Conservation (phyloP, 164 flowering plant genomes). For the Berberis thunbergii region DNA sequence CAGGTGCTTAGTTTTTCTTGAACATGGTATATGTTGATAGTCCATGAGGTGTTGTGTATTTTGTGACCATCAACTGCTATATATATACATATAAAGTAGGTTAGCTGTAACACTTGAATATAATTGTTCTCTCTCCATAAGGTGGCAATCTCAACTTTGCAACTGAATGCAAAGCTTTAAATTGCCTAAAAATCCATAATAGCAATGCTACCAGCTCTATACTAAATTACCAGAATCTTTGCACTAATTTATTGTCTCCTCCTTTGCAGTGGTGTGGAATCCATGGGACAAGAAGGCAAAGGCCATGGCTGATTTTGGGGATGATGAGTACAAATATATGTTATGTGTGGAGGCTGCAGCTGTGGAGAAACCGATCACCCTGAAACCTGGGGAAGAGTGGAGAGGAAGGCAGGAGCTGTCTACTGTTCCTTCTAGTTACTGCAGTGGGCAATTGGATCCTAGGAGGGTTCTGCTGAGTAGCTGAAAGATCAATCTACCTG, state of each 20-base stretch:
- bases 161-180: too few species aligned
- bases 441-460: constrained; percentile 7
- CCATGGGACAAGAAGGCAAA: constrained; percentile 97
- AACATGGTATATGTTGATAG: too few species aligned
- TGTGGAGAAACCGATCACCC: constrained; percentile 63
- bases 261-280: constrained; percentile 78
- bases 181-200: too few species aligned
- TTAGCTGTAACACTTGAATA: too few species aligned
- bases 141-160: too few species aligned
- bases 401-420: constrained; percentile 38
- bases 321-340: constrained; percentile 91
- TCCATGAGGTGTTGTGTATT: too few species aligned
- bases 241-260: not conserved
- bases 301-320: constrained; percentile 69
- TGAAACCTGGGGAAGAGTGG: constrained; percentile 97
- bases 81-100: too few species aligned
- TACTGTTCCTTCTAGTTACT: constrained; percentile 16
- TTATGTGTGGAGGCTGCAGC: constrained; percentile 83
- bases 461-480: constrained; percentile 19
- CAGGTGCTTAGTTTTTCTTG: too few species aligned
- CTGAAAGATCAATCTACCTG: constrained; percentile 17
- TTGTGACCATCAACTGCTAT: too few species aligned
- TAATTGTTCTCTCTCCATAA: too few species aligned
- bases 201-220: too few species aligned
- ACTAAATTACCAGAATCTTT: not conserved